Evolutionary conservation across 257 asterid species (phyloP).

Genomic region (Vinca minor): DNA sequence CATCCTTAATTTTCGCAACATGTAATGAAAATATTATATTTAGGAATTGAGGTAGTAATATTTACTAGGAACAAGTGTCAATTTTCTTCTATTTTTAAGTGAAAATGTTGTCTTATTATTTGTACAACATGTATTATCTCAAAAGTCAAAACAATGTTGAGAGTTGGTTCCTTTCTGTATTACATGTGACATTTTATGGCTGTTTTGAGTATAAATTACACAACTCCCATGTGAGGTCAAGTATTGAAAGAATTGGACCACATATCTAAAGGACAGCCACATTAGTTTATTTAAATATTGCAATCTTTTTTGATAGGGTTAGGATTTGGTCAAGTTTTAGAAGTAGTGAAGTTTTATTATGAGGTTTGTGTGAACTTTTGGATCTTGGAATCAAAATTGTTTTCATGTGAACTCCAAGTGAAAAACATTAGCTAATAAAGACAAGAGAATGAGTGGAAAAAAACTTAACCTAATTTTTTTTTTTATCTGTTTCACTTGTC

Average conservation of each 20-base stretch:
- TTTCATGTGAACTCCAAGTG: neutral
- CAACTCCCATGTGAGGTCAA: conserved; percentile 19
- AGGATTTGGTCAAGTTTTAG: neutral
- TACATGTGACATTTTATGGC: conserved; percentile 20
- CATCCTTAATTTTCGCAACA: too few species aligned
- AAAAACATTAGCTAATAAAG: neutral
- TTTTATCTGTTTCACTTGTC: neutral
- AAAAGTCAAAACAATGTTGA: neutral
- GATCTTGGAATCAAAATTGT: neutral
- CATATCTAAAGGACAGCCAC: conserved; percentile 3
- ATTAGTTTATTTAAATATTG: conserved; percentile 3
- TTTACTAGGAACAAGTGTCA: conserved; percentile 13
- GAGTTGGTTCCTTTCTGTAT: conserved; percentile 14
- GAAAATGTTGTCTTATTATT: conserved; percentile 8
- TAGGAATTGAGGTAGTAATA: conserved; percentile 4
- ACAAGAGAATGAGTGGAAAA: conserved; percentile 3
- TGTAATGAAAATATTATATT: too few species aligned
- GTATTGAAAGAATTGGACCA: neutral
- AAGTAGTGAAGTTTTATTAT: neutral
- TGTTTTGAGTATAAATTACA: conserved; percentile 14
- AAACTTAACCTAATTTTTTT: neutral
- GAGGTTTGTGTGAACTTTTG: neutral
- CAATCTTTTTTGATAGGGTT: conserved; percentile 3
- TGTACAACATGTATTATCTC: neutral
- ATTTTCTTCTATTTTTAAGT: neutral